phyloP scores from a whole-genome alignment of 2,329 filamentous ascomycete genomes.

The Aspergillus hortae region DNA sequence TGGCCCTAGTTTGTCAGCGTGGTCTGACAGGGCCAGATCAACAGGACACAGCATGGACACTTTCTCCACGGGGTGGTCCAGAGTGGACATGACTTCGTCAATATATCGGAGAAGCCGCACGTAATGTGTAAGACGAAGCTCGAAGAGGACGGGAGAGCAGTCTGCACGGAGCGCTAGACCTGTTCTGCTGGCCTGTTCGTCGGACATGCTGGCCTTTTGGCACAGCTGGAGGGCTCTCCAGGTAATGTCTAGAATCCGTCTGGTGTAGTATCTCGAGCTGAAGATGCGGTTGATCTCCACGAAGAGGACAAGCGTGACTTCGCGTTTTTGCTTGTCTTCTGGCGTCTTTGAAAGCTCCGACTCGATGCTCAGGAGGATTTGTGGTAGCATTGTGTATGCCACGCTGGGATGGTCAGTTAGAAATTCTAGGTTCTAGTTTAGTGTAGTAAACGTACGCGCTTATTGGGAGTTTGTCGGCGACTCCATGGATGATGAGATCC shows the following conservation, averaged over 20 bases:
- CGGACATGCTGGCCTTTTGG: neutral
- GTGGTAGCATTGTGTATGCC: constrained; percentile 11
- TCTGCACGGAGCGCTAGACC: neutral
- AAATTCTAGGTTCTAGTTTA: neutral
- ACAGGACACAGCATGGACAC: neutral
- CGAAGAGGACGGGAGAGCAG: constrained; percentile 6
- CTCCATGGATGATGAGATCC: constrained; percentile 9
- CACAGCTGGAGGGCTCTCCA: constrained; percentile 11
- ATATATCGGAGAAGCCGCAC: constrained; percentile 7
- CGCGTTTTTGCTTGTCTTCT: constrained; percentile 13
- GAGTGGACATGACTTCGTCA: constrained; percentile 10
- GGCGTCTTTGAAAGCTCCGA: constrained; percentile 9
- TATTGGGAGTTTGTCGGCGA: constrained; percentile 13
- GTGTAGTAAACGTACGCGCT: constrained; percentile 6
- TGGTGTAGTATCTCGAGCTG: constrained; percentile 12
- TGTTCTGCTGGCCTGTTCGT: neutral
- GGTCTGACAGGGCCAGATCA: neutral
- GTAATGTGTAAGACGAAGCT: constrained; percentile 11
- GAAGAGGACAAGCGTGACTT: constrained; percentile 13
- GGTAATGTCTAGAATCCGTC: constrained; percentile 9
- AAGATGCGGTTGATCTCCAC: constrained; percentile 11
- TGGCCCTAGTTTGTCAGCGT: neutral
- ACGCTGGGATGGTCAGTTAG: neutral
- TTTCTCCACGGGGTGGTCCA: constrained; percentile 1
- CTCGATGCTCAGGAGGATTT: constrained; percentile 13